phyloP scores from a whole-genome alignment of 495 filamentous ascomycete species.

The Terfezia boudieri region DNA sequence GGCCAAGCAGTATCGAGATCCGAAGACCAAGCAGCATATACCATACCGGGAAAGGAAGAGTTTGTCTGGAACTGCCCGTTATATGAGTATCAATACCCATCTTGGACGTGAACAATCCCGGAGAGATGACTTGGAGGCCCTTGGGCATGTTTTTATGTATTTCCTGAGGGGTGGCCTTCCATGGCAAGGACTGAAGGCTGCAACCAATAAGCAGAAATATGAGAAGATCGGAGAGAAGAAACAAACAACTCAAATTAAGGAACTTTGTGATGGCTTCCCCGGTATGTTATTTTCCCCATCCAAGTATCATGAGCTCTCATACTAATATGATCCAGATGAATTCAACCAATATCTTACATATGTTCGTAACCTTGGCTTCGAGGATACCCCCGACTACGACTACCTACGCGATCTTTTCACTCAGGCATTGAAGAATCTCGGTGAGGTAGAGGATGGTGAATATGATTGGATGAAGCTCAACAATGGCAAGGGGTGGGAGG shows the following conservation, averaged over 20 bases:
- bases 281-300: slow-evolving; percentile 23
- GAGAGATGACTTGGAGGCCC: slow-evolving; percentile 83
- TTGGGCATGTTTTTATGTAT: slow-evolving; percentile 99
- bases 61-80: slow-evolving; percentile 85
- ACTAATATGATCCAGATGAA: slow-evolving; percentile 38
- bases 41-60: slow-evolving; percentile 97
- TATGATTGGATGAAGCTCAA: slow-evolving; percentile 99
- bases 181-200: slow-evolving; percentile 96
- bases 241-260: slow-evolving; percentile 89
- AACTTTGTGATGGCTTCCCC: slow-evolving; percentile 88
- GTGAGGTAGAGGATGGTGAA: slow-evolving; percentile 92
- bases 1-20: slow-evolving; percentile 98
- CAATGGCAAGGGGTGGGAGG: slow-evolving; percentile 88
- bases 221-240: slow-evolving; percentile 99
- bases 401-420: slow-evolving; percentile 92
- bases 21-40: slow-evolving; percentile 98
- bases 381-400: slow-evolving; percentile 97
- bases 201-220: slow-evolving; percentile 99
- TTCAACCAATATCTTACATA: slow-evolving; percentile 96
- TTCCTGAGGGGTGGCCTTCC: slow-evolving; percentile 89
- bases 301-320: not conserved
- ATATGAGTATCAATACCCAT: slow-evolving; percentile 99
- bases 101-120: slow-evolving; percentile 88
- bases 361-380: slow-evolving; percentile 92
- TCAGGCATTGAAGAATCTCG: slow-evolving; percentile 80